These are phyloP conservation scores for Fusarium sp. DNA, from an alignment of 2,329 filamentous ascomycete genomes.

Conservation along the genomic window DNA sequence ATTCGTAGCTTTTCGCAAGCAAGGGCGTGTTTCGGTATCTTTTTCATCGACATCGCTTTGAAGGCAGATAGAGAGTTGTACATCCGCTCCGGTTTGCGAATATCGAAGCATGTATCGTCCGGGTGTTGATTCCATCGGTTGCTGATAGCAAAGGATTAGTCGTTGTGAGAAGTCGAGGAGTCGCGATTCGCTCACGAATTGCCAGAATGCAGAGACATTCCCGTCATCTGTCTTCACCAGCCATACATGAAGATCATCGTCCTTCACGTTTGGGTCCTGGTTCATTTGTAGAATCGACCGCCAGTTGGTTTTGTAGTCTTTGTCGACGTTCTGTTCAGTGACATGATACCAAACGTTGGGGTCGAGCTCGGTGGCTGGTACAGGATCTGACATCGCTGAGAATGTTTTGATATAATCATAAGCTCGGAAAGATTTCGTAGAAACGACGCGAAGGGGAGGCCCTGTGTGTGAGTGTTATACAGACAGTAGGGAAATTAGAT, in stretches of 20 bases:
- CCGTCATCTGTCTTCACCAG: neutral
- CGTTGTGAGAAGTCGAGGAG: neutral
- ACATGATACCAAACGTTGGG: slow-evolving; percentile 51
- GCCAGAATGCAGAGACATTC: neutral
- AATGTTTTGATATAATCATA: neutral
- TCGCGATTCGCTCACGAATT: neutral
- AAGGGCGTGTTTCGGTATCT: slow-evolving; percentile 44
- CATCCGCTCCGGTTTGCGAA: slow-evolving; percentile 40
- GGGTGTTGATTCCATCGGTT: slow-evolving; percentile 36
- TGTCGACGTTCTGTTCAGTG: slow-evolving; percentile 48
- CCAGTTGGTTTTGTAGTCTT: slow-evolving; percentile 38
- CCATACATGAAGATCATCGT: slow-evolving; percentile 42
- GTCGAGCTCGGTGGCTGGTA: slow-evolving; percentile 43
- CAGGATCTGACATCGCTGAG: slow-evolving; percentile 3
- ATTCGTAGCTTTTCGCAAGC: slow-evolving; percentile 41
- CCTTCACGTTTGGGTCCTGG: neutral
- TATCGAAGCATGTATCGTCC: slow-evolving; percentile 48
- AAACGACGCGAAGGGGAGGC: rapidly evolving
- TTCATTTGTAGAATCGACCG: slow-evolving; percentile 30
- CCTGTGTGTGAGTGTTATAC: neutral
- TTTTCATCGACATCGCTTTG: slow-evolving; percentile 29
- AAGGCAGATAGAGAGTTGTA: slow-evolving; percentile 48
- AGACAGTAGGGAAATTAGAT: neutral
- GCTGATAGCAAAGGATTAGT: slow-evolving; percentile 24
- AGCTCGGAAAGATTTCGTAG: neutral